A percentile compares a stretch with the other conserved stretches of the same genome.
These are phyloP conservation scores for Cercospora beticola DNA, from an alignment of 2,329 filamentous ascomycete species.

Conservation along the genomic window DNA sequence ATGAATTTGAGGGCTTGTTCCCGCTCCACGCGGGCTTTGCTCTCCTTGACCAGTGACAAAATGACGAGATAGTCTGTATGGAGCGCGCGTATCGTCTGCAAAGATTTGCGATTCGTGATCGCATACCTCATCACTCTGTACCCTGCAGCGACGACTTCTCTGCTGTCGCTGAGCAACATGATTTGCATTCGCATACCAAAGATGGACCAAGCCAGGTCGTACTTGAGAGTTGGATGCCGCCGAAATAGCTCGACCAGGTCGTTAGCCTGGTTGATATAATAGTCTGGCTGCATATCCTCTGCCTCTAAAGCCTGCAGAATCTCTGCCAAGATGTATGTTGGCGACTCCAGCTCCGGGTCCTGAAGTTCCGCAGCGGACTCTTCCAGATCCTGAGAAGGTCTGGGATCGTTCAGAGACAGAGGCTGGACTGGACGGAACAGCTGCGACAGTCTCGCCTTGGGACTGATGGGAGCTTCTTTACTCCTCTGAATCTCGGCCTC, in stretches of 20 bases:
- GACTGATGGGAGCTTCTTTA: slow-evolving; percentile 51
- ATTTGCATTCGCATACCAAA: slow-evolving; percentile 92
- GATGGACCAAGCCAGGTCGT: slow-evolving; percentile 92
- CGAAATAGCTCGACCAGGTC: slow-evolving; percentile 95
- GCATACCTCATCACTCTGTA: slow-evolving; percentile 93
- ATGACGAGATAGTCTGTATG: slow-evolving; percentile 94
- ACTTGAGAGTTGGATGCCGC: slow-evolving; percentile 86
- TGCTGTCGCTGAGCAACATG: slow-evolving; percentile 92
- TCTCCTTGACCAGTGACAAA: slow-evolving; percentile 88
- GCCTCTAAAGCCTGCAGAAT: slow-evolving; percentile 85
- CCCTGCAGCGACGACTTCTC: slow-evolving; percentile 91
- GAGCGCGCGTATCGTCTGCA: slow-evolving; percentile 81
- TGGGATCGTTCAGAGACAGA: slow-evolving; percentile 50
- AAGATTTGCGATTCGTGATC: slow-evolving; percentile 84
- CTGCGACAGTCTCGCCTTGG: slow-evolving; percentile 54
- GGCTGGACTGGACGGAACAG: slow-evolving; percentile 56
- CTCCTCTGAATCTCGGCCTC: slow-evolving; percentile 61
- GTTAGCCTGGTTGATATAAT: slow-evolving; percentile 92
- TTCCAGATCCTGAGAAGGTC: slow-evolving; percentile 36
- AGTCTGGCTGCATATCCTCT: slow-evolving; percentile 85
- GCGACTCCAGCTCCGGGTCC: slow-evolving; percentile 75
- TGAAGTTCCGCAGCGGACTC: slow-evolving; percentile 56
- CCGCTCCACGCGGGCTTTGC: slow-evolving; percentile 93
- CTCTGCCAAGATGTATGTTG: slow-evolving; percentile 86
- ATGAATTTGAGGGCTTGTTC: slow-evolving; percentile 98